phyloP scores from a whole-genome alignment of 305 asterid genomes.

The Rubia peregrina region DNA sequence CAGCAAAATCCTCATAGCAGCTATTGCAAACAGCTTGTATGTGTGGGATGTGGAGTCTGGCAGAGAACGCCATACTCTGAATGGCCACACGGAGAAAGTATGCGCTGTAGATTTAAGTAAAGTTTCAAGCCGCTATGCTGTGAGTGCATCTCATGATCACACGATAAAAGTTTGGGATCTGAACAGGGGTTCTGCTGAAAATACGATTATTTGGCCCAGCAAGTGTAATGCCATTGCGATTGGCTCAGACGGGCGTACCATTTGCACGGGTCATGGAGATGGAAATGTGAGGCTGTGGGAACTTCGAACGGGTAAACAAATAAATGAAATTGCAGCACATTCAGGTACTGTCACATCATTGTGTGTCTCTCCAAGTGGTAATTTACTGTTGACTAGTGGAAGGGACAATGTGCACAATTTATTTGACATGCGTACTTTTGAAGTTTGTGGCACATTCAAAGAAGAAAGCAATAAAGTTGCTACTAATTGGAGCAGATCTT shows the following conservation, averaged over 20 bases:
- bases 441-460: conserved; percentile 65
- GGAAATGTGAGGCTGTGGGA: conserved; percentile 71
- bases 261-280: conserved; percentile 82
- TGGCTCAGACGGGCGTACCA: conserved; percentile 74
- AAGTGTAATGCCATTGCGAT: conserved; percentile 77
- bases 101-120: conserved; percentile 81
- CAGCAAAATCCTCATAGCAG: conserved; percentile 67
- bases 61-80: conserved; percentile 66
- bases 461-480: conserved; percentile 65
- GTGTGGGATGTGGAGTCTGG: conserved; percentile 80
- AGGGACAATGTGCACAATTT: conserved; percentile 85
- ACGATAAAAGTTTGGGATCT: conserved; percentile 96
- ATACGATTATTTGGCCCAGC: conserved; percentile 68
- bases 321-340: conserved; percentile 89
- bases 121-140: conserved; percentile 61
- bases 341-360: conserved; percentile 74
- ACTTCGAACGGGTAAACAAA: conserved; percentile 70
- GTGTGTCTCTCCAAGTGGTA: conserved; percentile 66
- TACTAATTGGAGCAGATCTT: conserved; percentile 89
- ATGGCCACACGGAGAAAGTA: conserved; percentile 86
- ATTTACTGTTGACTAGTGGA: conserved; percentile 73
- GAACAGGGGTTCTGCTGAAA: conserved; percentile 71
- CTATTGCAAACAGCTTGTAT: conserved; percentile 64
- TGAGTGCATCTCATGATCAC: conserved; percentile 87
- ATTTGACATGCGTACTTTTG: conserved; percentile 78